phyloP scores from a whole-genome alignment of 2,329 filamentous ascomycete species.

The Didymella segeticola region DNA sequence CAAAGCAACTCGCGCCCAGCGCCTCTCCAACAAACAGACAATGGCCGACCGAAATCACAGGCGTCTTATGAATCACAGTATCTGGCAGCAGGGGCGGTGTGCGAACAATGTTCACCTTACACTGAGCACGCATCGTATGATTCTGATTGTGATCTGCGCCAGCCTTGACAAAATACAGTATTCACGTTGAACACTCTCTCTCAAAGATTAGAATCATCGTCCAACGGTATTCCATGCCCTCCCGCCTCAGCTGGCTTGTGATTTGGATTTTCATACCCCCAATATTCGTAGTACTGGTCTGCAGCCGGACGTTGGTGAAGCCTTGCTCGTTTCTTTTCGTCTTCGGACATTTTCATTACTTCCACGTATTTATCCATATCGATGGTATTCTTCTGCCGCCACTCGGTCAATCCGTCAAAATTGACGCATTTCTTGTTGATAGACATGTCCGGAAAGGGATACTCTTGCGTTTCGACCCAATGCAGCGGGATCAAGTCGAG shows the following conservation, averaged over 20 bases:
- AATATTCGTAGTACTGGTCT: slow-evolving; percentile 28
- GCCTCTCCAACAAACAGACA: too few species aligned
- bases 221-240: slow-evolving; percentile 17
- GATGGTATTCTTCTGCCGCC: slow-evolving; percentile 21
- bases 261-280: slow-evolving; percentile 25
- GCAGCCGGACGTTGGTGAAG: slow-evolving; percentile 24
- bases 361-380: slow-evolving; percentile 28
- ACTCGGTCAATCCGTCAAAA: slow-evolving; percentile 24
- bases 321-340: slow-evolving; percentile 10
- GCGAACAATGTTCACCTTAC: too few species aligned
- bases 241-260: slow-evolving; percentile 20
- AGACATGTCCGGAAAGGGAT: slow-evolving; percentile 17
- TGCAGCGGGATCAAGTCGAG: slow-evolving; percentile 22
- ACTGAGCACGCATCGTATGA: too few species aligned
- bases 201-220: too few species aligned
- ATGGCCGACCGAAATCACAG: too few species aligned
- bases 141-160: too few species aligned
- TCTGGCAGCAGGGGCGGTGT: too few species aligned
- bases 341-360: slow-evolving; percentile 21
- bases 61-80: too few species aligned
- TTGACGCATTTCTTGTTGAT: slow-evolving; percentile 25
- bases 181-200: too few species aligned
- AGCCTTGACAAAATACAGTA: too few species aligned
- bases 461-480: slow-evolving; percentile 21
- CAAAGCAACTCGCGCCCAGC: too few species aligned